Percentiles rank a stretch among this genome's conserved stretches.
These are phyloP conservation scores for Nannochloropsis salina DNA, from an alignment of 108 stramenopile species.

Conservation along the genomic window DNA sequence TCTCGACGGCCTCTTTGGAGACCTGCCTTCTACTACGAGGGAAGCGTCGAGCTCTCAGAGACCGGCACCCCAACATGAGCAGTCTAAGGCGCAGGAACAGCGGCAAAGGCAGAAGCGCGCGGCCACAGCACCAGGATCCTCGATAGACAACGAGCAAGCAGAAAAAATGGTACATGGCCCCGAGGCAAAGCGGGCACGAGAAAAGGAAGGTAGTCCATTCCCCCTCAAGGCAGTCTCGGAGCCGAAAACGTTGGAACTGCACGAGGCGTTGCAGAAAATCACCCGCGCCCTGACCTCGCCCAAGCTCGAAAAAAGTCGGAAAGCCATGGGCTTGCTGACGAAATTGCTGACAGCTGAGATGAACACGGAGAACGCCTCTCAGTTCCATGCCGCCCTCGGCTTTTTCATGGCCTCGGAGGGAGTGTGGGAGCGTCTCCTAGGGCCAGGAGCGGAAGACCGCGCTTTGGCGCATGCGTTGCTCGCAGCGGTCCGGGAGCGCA, in stretches of 20 bases:
- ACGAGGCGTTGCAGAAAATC: neutral
- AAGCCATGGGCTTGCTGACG: neutral
- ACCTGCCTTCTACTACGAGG: neutral
- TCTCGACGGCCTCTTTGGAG: neutral
- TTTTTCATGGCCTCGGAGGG: neutral
- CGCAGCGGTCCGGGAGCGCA: neutral
- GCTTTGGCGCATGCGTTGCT: neutral
- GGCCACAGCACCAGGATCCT: too few relatives aligned
- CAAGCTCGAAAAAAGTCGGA: constrained; percentile 18
- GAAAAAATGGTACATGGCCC: neutral
- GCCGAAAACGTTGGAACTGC: neutral
- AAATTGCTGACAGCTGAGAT: neutral
- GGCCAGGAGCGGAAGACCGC: neutral
- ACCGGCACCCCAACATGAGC: neutral
- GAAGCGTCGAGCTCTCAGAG: neutral
- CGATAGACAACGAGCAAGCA: neutral
- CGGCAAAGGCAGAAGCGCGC: neutral
- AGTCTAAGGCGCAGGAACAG: neutral
- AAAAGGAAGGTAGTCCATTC: neutral
- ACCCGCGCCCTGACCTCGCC: constrained; percentile 5
- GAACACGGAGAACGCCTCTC: neutral
- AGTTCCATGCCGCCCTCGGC: neutral
- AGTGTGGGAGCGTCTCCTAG: neutral
- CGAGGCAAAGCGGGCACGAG: neutral
- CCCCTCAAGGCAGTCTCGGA: neutral